Evolutionary conservation across 257 asterid genomes (phyloP).

Genomic region (Fraxinus excelsior): DNA sequence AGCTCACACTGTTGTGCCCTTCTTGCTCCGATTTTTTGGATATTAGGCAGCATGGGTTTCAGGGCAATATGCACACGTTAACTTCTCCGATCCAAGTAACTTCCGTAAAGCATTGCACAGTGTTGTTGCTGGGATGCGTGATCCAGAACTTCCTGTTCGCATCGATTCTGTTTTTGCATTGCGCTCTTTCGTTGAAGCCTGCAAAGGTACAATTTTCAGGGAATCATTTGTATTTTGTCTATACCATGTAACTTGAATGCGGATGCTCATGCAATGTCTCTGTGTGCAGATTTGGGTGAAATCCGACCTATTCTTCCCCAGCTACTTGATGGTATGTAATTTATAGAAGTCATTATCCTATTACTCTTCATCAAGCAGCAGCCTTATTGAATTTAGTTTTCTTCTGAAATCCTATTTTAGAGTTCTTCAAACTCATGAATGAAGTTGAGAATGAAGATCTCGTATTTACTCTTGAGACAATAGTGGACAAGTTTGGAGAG

Average conservation of each 20-base stretch:
- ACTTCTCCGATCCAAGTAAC: conserved; percentile 77
- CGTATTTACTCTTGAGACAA: conserved; percentile 94
- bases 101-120: conserved; percentile 84
- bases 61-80: conserved; percentile 94
- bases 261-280: conserved; percentile 16
- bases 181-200: conserved; percentile 95
- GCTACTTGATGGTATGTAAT: conserved; percentile 78
- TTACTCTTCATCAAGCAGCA: conserved; percentile 6
- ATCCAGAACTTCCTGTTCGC: conserved; percentile 97
- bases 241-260: conserved; percentile 5
- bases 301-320: conserved; percentile 95
- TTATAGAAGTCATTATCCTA: neutral
- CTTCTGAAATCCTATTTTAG: conserved; percentile 35
- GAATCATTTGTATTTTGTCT: conserved; percentile 3
- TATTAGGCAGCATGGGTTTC: conserved; percentile 99
- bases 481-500: conserved; percentile 99
- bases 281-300: conserved; percentile 69
- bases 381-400: conserved; percentile 17
- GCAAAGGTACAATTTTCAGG: conserved; percentile 61
- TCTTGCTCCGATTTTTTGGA: conserved; percentile 24
- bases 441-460: conserved; percentile 99
- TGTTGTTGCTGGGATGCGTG: conserved; percentile 98
- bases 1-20: conserved; percentile 15
- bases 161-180: conserved; percentile 96
- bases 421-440: conserved; percentile 92